A percentile compares a stretch with the other conserved stretches of the same genome.
Evolutionary conservation across 805 yeast species (phyloP).

Genomic region (Saccharomycopsis sp.): DNA sequence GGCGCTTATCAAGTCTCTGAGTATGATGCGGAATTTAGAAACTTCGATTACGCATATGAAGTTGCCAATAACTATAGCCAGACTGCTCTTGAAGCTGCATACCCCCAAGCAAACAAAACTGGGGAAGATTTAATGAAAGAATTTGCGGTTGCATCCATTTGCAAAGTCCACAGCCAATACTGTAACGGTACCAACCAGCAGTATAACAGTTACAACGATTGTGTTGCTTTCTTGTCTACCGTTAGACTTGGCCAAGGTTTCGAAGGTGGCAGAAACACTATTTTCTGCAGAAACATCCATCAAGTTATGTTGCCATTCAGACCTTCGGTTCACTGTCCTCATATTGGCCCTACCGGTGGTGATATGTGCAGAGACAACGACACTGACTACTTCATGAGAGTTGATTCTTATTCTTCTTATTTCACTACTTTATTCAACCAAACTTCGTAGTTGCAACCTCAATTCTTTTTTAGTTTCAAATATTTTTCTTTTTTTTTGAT

Average conservation of each 20-base stretch:
- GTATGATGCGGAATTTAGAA: conserved; percentile 23
- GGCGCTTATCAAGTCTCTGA: conserved; percentile 19
- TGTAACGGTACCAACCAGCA: conserved; percentile 24
- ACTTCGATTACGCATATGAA: conserved; percentile 21
- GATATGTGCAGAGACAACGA: conserved; percentile 26
- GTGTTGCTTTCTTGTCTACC: conserved; percentile 15
- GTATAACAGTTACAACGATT: conserved; percentile 20
- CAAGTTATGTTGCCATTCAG: conserved; percentile 25
- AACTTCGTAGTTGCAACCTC: neutral
- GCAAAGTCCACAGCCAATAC: conserved; percentile 21
- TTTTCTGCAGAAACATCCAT: conserved; percentile 25
- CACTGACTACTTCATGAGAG: conserved; percentile 16
- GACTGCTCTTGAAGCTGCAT: conserved; percentile 6
- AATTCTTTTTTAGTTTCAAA: too few species aligned
- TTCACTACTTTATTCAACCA: conserved; percentile 11
- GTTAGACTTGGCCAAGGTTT: conserved; percentile 23
- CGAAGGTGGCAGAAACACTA: conserved; percentile 27
- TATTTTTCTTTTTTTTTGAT: neutral
- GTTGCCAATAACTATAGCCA: conserved; percentile 9
- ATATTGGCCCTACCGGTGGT: conserved; percentile 26
- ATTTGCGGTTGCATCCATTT: conserved; percentile 22
- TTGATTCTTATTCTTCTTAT: conserved; percentile 9
- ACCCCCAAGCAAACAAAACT: neutral
- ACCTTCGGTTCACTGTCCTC: conserved; percentile 26
- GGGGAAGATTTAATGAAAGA: conserved; percentile 12